Evolutionary conservation across 2,329 filamentous ascomycete genomes (phyloP), one percentile per base, ranked within the genome.

Genomic region (Hypoxylon sp.): DNA sequence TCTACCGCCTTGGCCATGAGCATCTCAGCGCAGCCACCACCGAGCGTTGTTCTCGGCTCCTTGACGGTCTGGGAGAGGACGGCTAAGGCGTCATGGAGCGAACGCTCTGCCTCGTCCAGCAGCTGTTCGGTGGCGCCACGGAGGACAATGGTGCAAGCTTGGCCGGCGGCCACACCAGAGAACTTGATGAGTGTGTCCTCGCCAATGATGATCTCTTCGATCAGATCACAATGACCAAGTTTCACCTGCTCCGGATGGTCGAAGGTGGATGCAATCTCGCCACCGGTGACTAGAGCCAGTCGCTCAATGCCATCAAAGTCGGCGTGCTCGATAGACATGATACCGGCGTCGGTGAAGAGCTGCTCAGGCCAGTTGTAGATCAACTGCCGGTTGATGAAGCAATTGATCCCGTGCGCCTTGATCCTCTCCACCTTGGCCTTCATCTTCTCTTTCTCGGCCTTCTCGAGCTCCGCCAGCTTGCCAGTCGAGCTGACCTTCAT

Each of bases 351-450:
- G 33, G 95, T 93, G 77, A 99, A 99, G 48, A 99, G 90, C 82
- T 99, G 96, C 81, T 99, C 96, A 4, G 96, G 96, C 96, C 96
- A 99, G 86, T 99, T 99, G 87, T 99, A 99, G 82, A 99, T 99
- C 69, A 99, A 89, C 80, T 99, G 96, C 73, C 96, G 87, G 87
- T 99, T 99, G 80, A 99, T 97, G 81, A 99, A 99, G 85, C 96
- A 98, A 87, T 99, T 99, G 83, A 99, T 97, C 64, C 96, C 96
- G 77, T 99, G 96, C 48, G 93, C 87, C 87, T 98, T 99, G 84
- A 99, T 99, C 81, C 93, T 95, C 69, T 99, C 96, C 46, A 99
- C 96, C 87, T 99, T 99, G 71, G 92, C 91, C 86, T 94, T 96
- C 96, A 99, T 99, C 89, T 98, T 98, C 75, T 99, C 96, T 75